These are phyloP conservation scores for Pyrrhoderma lamaoense DNA, from an alignment of 1,284 basidiomycete genomes.

Conservation along the genomic window DNA sequence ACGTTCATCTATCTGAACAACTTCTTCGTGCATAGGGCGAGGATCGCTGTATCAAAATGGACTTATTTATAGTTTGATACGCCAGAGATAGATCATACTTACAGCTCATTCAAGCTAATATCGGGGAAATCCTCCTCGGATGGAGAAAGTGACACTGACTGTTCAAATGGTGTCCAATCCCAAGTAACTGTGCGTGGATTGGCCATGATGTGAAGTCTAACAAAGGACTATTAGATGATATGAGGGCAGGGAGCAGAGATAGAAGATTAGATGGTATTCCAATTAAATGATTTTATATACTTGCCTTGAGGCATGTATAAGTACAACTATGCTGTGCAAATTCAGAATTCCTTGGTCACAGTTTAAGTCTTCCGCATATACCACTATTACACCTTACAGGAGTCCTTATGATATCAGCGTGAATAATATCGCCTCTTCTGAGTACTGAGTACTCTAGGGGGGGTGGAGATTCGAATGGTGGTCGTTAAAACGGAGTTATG, in stretches of 20 bases:
- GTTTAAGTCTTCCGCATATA: not conserved
- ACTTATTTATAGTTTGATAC: not conserved
- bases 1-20: slow-evolving; percentile 25
- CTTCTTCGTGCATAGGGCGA: slow-evolving; percentile 22
- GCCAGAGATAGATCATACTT: not conserved
- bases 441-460: too few relatives aligned
- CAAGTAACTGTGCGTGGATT: not conserved
- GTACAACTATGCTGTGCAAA: not conserved
- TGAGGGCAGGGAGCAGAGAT: too few relatives aligned
- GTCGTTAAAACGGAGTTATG: not conserved
- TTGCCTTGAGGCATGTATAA: slow-evolving; percentile 12
- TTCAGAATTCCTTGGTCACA: not conserved
- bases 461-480: not conserved
- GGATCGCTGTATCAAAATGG: slow-evolving; percentile 19
- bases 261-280: too few relatives aligned
- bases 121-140: slow-evolving; percentile 6
- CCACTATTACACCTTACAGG: not conserved
- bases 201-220: too few relatives aligned
- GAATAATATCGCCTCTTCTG: too few relatives aligned
- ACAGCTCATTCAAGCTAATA: slow-evolving; percentile 1
- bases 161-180: slow-evolving; percentile 17
- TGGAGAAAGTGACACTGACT: not conserved
- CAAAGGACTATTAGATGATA: too few relatives aligned
- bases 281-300: too few relatives aligned
- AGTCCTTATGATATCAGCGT: too few relatives aligned